Conservation (phyloP, 2,329 filamentous ascomycete species). For the Escovopsis sp. region DNA sequence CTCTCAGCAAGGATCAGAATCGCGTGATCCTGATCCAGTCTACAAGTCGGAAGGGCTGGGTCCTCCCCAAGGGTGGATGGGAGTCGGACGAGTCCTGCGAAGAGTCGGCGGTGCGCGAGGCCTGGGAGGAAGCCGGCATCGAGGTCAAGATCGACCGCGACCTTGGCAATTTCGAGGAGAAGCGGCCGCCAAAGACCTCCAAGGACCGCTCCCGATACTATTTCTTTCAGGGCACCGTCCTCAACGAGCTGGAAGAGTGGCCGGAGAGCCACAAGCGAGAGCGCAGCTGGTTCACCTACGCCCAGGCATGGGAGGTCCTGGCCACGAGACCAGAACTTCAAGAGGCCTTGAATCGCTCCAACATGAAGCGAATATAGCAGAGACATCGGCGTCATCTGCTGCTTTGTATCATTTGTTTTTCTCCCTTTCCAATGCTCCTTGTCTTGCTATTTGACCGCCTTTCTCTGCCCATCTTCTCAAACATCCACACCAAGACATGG, state of each 20-base stretch:
- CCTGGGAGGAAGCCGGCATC: constrained; percentile 96
- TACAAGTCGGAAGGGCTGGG: constrained; percentile 81
- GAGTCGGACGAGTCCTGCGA: constrained; percentile 83
- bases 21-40: constrained; percentile 90
- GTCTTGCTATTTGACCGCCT: not conserved
- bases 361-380: constrained; percentile 33
- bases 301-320: constrained; percentile 64
- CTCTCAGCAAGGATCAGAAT: constrained; percentile 70
- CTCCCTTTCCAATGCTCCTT: not conserved
- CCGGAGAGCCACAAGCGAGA: constrained; percentile 86
- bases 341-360: constrained; percentile 72
- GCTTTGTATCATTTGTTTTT: not conserved
- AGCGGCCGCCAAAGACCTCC: constrained; percentile 59
- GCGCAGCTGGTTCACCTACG: constrained; percentile 78
- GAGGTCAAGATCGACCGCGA: constrained; percentile 71
- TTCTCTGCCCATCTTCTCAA: constrained; percentile 1
- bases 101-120: constrained; percentile 75
- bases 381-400: too few relatives aligned
- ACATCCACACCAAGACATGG: not conserved
- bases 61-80: constrained; percentile 95
- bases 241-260: constrained; percentile 74
- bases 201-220: constrained; percentile 52
- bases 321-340: constrained; percentile 70
- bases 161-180: constrained; percentile 74
- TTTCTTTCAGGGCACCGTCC: constrained; percentile 80